A percentile compares a stretch with the other conserved stretches of the same genome.
phyloP scores from a whole-genome alignment of 2,329 filamentous ascomycete genomes.

The Achaetomium macrosporum region DNA sequence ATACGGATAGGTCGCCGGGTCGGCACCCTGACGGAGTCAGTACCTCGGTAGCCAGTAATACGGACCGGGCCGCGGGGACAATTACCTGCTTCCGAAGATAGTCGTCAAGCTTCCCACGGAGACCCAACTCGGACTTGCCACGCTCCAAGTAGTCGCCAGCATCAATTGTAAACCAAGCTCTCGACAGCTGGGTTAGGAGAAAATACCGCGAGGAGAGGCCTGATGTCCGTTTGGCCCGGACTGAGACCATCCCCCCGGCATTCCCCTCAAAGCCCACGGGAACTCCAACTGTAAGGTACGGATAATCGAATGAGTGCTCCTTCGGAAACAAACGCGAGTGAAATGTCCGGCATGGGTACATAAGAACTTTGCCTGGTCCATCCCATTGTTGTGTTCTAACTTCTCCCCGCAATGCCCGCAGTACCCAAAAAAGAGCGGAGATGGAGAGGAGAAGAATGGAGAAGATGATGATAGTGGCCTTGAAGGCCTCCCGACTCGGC shows the following conservation, averaged over 20 bases:
- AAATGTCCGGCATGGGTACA: slow-evolving; percentile 61
- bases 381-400: slow-evolving; percentile 14
- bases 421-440: neutral
- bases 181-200: slow-evolving; percentile 20
- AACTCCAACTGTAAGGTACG: slow-evolving; percentile 63
- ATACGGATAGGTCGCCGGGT: slow-evolving; percentile 55
- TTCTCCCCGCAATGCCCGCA: slow-evolving; percentile 1
- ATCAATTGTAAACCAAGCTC: slow-evolving; percentile 54
- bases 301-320: slow-evolving; percentile 63
- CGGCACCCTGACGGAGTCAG: slow-evolving; percentile 42
- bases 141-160: slow-evolving; percentile 57
- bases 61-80: slow-evolving; percentile 5
- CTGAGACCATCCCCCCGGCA: slow-evolving; percentile 51
- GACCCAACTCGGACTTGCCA: slow-evolving; percentile 43
- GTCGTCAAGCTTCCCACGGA: slow-evolving; percentile 56
- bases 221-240: slow-evolving; percentile 26
- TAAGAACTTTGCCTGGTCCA: slow-evolving; percentile 37
- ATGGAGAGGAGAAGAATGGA: slow-evolving; percentile 9
- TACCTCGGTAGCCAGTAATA: slow-evolving; percentile 7
- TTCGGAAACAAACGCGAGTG: slow-evolving; percentile 63
- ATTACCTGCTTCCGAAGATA: slow-evolving; percentile 55
- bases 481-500: neutral
- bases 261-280: slow-evolving; percentile 58
- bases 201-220: slow-evolving; percentile 29
- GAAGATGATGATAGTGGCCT: neutral